Evolutionary conservation across 139 green algal genomes (phyloP).

Genomic region (Gonium pectorale): DNA sequence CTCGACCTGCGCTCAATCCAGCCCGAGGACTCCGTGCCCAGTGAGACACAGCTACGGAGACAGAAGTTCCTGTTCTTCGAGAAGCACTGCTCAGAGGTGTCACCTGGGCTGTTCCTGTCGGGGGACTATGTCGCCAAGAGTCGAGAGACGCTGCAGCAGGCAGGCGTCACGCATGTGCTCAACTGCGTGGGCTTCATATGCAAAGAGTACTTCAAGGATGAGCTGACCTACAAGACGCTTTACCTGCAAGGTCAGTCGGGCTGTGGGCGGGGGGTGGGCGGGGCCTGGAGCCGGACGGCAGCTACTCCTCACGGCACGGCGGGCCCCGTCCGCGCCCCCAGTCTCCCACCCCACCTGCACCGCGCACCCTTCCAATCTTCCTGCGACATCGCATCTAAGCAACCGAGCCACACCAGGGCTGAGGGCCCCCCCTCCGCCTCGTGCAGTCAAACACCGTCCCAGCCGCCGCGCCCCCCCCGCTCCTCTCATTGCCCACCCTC

Average conservation of each 20-base stretch:
- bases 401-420: too few relatives aligned
- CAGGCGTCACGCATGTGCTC: slow-evolving; percentile 94
- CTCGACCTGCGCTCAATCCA: slow-evolving; percentile 69
- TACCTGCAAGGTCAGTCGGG: slow-evolving; percentile 86
- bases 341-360: background rate
- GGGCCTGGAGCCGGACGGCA: background rate
- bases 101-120: slow-evolving; percentile 84
- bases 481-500: background rate
- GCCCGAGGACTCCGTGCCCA: slow-evolving; percentile 66
- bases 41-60: slow-evolving; percentile 72
- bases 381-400: too few relatives aligned
- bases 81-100: slow-evolving; percentile 80
- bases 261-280: too few relatives aligned
- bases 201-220: slow-evolving; percentile 85
- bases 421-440: too few relatives aligned
- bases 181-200: slow-evolving; percentile 97
- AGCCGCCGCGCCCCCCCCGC: background rate
- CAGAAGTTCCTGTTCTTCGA: slow-evolving; percentile 83
- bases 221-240: slow-evolving; percentile 90
- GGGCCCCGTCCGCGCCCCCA: too few relatives aligned
- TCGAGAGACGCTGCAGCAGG: slow-evolving; percentile 70
- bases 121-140: slow-evolving; percentile 89
- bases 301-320: background rate
- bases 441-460: background rate
- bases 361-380: background rate